Percentiles rank a stretch among this genome's conserved stretches.
These are phyloP conservation scores for Diaporthe sp. DNA, from an alignment of 2,329 filamentous ascomycete species.

Conservation along the genomic window DNA sequence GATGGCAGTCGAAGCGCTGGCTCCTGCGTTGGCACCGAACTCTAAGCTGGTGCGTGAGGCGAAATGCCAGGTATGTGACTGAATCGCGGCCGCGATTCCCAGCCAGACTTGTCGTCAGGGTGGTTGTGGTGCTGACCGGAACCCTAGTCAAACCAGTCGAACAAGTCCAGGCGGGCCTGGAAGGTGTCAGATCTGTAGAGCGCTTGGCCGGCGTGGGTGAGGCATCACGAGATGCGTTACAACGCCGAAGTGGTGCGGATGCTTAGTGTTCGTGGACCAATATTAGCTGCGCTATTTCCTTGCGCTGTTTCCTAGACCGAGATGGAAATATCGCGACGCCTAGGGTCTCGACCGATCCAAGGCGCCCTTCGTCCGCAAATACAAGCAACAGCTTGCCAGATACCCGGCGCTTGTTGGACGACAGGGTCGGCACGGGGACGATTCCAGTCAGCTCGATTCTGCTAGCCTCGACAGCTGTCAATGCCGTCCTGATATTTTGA, in stretches of 20 bases:
- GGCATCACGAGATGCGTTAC: background rate
- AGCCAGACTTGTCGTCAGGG: background rate
- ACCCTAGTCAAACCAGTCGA: background rate
- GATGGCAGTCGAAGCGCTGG: constrained; percentile 2
- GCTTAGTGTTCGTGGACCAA: background rate
- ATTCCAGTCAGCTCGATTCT: background rate
- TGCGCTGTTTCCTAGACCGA: background rate
- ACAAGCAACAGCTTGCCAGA: background rate
- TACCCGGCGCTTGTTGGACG: background rate
- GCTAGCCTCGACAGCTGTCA: constrained; percentile 22
- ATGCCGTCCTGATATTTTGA: constrained; percentile 16
- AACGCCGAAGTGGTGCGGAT: background rate
- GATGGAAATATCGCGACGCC: background rate
- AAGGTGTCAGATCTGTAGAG: background rate
- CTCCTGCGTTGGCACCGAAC: constrained; percentile 8
- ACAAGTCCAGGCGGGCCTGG: constrained; percentile 6
- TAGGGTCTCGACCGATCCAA: background rate
- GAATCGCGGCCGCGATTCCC: constrained; percentile 23
- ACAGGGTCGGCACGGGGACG: background rate
- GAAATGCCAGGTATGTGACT: background rate
- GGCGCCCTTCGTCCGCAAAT: too few relatives aligned
- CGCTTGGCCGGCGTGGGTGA: background rate
- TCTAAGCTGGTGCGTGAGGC: constrained; percentile 4
- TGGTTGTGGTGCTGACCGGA: background rate
- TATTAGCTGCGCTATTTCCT: background rate